Conservation (phyloP, 257 asterid genomes). For the Solanum etuberosum region DNA sequence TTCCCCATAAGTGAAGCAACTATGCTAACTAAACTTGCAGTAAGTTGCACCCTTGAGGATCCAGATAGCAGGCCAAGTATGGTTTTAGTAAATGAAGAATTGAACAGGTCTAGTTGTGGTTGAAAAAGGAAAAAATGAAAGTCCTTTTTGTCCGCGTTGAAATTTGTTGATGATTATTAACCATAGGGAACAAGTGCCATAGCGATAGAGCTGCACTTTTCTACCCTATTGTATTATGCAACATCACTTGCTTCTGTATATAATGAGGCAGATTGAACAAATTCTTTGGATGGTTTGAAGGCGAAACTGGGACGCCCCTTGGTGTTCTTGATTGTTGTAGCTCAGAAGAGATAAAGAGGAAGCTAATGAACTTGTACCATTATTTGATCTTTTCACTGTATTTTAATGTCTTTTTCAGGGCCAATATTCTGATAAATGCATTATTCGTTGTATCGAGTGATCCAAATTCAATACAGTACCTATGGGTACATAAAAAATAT, state of each 20-base stretch:
- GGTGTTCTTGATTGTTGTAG: neutral
- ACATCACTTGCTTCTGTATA: neutral
- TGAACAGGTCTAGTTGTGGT: constrained; percentile 7
- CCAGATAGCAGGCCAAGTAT: constrained; percentile 69
- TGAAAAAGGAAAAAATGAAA: neutral
- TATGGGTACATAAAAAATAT: neutral
- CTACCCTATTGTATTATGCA: neutral
- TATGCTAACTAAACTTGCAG: constrained; percentile 40
- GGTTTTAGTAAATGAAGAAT: constrained; percentile 38
- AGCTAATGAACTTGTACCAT: neutral
- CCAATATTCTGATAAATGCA: neutral
- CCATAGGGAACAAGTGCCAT: neutral
- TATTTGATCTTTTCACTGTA: neutral
- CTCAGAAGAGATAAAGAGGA: neutral
- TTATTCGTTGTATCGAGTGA: neutral
- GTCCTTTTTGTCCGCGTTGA: neutral
- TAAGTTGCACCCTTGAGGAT: constrained; percentile 55
- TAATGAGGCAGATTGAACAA: neutral
- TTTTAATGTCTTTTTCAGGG: neutral
- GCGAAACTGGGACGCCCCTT: neutral
- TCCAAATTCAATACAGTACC: neutral
- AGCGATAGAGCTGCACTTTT: neutral
- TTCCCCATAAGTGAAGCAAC: constrained; percentile 40
- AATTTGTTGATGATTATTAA: neutral
- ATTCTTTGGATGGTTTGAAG: neutral